A percentile compares a stretch with the other conserved stretches of the same genome.
Evolutionary conservation across 306 rosid genomes (phyloP).

Genomic region (Clitoria ternatea): DNA sequence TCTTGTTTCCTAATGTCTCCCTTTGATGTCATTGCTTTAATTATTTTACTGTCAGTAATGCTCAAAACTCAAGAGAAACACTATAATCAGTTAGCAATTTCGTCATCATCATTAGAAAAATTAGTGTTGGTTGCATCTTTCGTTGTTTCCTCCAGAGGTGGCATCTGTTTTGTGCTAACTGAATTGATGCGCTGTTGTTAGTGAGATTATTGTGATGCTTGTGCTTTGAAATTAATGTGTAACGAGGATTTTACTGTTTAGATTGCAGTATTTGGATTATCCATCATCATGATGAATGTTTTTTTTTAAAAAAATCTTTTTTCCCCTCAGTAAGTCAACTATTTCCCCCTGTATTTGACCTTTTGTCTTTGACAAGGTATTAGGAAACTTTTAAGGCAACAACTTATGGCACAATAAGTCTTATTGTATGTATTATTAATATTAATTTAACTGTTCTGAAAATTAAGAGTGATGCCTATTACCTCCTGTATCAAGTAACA

Average conservation of each 20-base stretch:
- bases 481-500: not conserved
- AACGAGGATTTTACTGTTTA: slow-evolving; percentile 12
- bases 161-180: not conserved
- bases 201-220: not conserved
- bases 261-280: not conserved
- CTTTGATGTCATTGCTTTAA: not conserved
- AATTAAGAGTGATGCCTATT: no score
- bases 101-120: not conserved
- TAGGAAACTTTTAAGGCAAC: not conserved
- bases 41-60: not conserved
- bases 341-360: not conserved
- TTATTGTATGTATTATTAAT: not conserved
- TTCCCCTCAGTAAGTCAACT: not conserved
- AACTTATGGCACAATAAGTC: not conserved
- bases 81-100: not conserved
- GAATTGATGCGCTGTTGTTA: not conserved
- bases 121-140: not conserved
- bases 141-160: not conserved
- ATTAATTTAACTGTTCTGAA: not conserved
- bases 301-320: no score
- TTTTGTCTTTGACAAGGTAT: not conserved
- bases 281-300: not conserved
- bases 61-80: not conserved
- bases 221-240: not conserved
- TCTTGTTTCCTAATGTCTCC: not conserved